Percentiles rank a stretch among this genome's conserved stretches.
Conservation (phyloP, 1,284 basidiomycete genomes). For the Inonotus obliquus region DNA sequence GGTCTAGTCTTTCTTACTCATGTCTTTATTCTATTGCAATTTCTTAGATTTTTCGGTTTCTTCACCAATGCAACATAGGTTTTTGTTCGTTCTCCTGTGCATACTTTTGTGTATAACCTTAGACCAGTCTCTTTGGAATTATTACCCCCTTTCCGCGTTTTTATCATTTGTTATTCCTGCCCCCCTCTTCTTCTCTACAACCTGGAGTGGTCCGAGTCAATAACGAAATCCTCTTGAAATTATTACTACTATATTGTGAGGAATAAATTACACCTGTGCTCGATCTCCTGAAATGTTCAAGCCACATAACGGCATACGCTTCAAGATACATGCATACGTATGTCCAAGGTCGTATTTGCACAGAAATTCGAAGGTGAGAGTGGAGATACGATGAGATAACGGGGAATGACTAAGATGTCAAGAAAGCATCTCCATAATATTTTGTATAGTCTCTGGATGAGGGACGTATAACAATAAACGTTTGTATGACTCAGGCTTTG, state of each 20-base stretch:
- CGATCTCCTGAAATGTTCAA: conserved; percentile 1
- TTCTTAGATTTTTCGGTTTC: neutral
- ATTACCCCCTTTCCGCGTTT: no score
- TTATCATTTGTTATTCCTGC: neutral
- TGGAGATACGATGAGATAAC: neutral
- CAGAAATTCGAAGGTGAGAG: neutral
- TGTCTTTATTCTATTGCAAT: neutral
- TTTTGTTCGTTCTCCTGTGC: neutral
- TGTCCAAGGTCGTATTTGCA: neutral
- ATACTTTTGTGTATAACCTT: neutral
- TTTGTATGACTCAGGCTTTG: neutral
- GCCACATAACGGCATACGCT: no score
- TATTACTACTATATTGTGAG: conserved; percentile 15
- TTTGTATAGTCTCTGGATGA: neutral
- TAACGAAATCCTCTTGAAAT: neutral
- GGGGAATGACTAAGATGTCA: neutral
- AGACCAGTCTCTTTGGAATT: neutral
- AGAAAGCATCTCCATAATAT: neutral
- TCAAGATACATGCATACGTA: neutral
- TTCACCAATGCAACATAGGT: neutral
- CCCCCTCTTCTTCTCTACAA: neutral
- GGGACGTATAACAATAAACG: neutral
- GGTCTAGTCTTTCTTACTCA: neutral
- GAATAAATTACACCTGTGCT: conserved; percentile 13
- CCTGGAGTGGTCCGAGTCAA: conserved; percentile 4